Percentiles rank a stretch among this genome's conserved stretches.
phyloP scores from a whole-genome alignment of 1,139 yeast genomes.

The Pneumocystis wakefieldiae region DNA sequence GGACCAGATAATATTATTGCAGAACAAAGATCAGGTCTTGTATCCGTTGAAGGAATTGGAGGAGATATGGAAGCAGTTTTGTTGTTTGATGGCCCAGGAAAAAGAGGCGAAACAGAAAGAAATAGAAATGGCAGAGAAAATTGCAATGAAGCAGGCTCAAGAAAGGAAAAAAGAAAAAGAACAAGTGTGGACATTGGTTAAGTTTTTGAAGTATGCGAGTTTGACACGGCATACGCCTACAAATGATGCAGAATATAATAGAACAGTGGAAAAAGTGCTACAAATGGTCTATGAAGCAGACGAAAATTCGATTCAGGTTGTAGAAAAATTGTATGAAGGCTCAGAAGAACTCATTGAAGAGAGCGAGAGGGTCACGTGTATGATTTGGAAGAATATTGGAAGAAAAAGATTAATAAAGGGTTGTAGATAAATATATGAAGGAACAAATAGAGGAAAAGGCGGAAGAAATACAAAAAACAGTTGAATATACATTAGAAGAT shows the following conservation, averaged over 20 bases:
- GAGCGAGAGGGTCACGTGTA: background rate
- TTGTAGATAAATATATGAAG: background rate
- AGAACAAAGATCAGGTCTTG: conserved; percentile 23
- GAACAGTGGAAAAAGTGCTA: conserved; percentile 23
- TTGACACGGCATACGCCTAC: conserved; percentile 21
- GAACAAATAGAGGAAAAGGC: background rate
- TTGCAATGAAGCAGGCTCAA: background rate
- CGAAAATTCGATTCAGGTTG: conserved; percentile 17
- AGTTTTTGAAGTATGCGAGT: conserved; percentile 25
- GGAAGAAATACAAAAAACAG: too few relatives aligned
- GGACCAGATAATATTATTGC: conserved; percentile 25
- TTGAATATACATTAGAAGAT: too few relatives aligned
- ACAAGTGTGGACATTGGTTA: conserved; percentile 18
- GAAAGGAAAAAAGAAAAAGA: conserved; percentile 17
- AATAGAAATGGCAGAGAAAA: conserved; percentile 12
- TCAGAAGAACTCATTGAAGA: background rate
- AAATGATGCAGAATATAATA: conserved; percentile 15
- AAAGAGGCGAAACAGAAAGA: conserved; percentile 3
- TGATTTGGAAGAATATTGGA: too few relatives aligned
- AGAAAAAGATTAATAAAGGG: too few relatives aligned
- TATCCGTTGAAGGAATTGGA: conserved; percentile 25
- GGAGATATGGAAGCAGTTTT: conserved; percentile 21
- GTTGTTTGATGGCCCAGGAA: too few relatives aligned
- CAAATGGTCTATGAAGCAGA: conserved; percentile 23
- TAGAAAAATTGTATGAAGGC: background rate